Evolutionary conservation across 129 eudicot species (phyloP), one percentile per base, ranked within the genome.

Genomic region (Flaveria robusta): DNA sequence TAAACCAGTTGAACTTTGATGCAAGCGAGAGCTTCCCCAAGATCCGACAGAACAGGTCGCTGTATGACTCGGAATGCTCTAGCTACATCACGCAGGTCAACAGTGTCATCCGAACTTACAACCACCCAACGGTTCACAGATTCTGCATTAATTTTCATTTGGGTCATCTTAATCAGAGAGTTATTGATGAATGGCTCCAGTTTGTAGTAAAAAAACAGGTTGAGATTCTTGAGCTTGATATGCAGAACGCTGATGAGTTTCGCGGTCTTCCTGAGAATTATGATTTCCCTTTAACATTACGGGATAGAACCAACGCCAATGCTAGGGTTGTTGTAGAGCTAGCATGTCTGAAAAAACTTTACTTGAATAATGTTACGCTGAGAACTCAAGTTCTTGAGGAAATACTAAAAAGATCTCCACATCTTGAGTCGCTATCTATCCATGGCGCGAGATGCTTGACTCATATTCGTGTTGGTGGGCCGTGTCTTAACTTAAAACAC

Each of bases 31-130:
- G n/a, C n/a, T n/a, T n/a, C n/a, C n/a, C n/a, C n/a, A n/a, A n/a
- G n/a, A n/a, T n/a, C n/a, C n/a, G n/a, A n/a, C n/a, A n/a, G n/a
- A n/a, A n/a, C n/a, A n/a, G 50, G 15, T 76, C 66, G 16, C 15
- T 63, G 0, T 29, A 47, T 4, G 22, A 7, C 10, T 2, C 24
- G 9, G 79, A 70, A 63, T 60, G 77, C 39, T 23, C 37, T 10
- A 81, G 79, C 51, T 87, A 52, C 68, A 34, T 87, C 24, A 71
- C 62, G 9, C 85, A 83, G 83, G 88, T 84, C n/a, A 47, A 81
- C 59, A 72, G 66, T 14, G 86, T 78, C 14, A 41, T 84, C 34
- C 27, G 23, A 27, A 37, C 24, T 67, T 81, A 76, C 73, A 54
- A 27, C 43, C 76, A 79, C 59, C 56, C 80, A 2, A 68, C 12